Base-by-base conservation (phyloP, 345 rosid species). In the Syzygium oleosum region DNA sequence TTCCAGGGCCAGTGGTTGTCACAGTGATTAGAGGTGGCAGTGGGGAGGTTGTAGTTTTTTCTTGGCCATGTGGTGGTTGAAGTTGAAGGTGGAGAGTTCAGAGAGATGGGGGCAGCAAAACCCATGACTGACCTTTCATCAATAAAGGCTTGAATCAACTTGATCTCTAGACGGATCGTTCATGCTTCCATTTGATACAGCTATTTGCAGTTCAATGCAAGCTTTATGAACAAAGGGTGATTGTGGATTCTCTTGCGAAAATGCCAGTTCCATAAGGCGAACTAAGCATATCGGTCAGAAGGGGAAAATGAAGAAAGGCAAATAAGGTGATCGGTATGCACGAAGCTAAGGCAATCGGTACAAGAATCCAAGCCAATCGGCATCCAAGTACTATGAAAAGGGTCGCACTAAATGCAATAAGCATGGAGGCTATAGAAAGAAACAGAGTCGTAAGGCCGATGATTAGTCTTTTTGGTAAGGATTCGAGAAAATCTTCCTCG, bases 371-470 rank as follows among this genome's bases (percentile, higher is more conserved):
- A 0, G 90, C 86, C 46, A 88, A 51, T 27, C 56, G 85, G 31
- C 78, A 41, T 17, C 91, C 89, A n/a, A 93, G 85, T 11, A 91
- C 85, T 17, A 92, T 52, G 59, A 85, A 89, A 84, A 91, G 65
- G 0, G 94, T 85, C 0, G 93, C 90, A 56, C 46, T 79, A 53
- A 91, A 93, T 27, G 93, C 90, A 17, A 88, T 34, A 89, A 93
- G 89, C 95, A 93, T 92, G 77, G 93, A 15, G 1, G 88, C 91
- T 9, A 93, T 88, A 21, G 93, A 89, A 11, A 92, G 49, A 85
- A 91, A 91, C 43, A 92, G 89, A 1, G 92, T 85, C 12, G 87
- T 34, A 23, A 88, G 90, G 16, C 90, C 94, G 2, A 88, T 43
- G 41, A 91, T 91, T 87, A 92, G 90, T 85, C 89, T 91, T 52